Base-by-base conservation (phyloP, 306 rosid genomes). In the Prinsepia uniflora region DNA sequence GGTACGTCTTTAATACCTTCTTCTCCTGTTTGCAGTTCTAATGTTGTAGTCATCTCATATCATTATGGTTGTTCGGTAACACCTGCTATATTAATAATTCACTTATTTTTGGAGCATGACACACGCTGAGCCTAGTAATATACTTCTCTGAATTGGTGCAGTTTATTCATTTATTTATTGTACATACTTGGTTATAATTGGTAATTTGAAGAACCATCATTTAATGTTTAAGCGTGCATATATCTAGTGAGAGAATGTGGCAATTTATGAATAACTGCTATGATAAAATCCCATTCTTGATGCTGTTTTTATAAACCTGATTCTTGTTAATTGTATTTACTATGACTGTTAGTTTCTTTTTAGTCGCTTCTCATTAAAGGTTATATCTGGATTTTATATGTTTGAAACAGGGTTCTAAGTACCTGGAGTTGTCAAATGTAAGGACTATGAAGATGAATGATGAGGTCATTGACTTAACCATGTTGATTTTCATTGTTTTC, bases 401-500 rank as follows among this genome's bases (percentile, higher is more conserved):
- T 78, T 80, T 79, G 42, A 48, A 70, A 30, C 87, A 94, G 92
- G 86, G 80, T 36, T 71, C 92, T 65, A 91, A 85, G 84, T 86
- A 79, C 53, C 92, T 89, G 9, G 58, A 44, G 40, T 72, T 87
- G 71, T 77, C 96, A 75, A 89, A 83, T 84, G 89, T 87, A 75
- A 82, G 80, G 74, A 83, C 90, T 42, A 61, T 87, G 97, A 94
- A 81, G 80, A 89, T 94, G 97, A 89, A 87, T 48, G 96, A 87
- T 73, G 98, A 94, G 53, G 97, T 94, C 55, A 65, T 76, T 58
- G 44, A 62, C 68, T 72, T 59, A 54, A 1, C 10, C 58, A 22
- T 7, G 6, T 13, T 14, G 15, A 13, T 48, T 48, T 48, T 48
- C 53, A 4, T 48, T 48, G 53, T 73, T 74, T 45, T 60, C 36